phyloP scores from a whole-genome alignment of 495 filamentous ascomycete genomes.

The Hypoxylon cercidicola region DNA sequence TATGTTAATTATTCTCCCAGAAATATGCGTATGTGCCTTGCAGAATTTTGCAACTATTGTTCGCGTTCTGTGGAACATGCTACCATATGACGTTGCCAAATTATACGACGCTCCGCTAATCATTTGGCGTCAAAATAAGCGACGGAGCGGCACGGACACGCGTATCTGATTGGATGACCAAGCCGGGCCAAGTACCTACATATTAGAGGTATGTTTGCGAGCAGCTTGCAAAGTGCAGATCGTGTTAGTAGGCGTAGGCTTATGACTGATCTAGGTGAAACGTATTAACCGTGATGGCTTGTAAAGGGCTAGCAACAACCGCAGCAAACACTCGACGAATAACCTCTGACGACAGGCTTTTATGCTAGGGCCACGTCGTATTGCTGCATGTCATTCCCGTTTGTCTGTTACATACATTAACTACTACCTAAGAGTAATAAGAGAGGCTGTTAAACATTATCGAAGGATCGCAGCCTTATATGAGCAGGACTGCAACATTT shows the following conservation, averaged over 20 bases:
- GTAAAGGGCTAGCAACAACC: not conserved
- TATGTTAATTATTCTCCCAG: not conserved
- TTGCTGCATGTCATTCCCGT: slow-evolving; percentile 37
- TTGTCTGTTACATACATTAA: slow-evolving; percentile 7
- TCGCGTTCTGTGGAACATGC: not conserved
- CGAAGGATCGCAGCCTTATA: slow-evolving; percentile 13
- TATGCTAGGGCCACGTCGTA: slow-evolving; percentile 7
- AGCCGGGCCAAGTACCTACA: not conserved
- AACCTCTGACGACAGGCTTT: not conserved
- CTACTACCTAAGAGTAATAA: slow-evolving; percentile 18
- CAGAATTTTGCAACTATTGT: not conserved
- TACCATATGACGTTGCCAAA: not conserved
- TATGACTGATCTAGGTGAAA: not conserved
- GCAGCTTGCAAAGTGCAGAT: too few relatives aligned
- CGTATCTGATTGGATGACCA: not conserved
- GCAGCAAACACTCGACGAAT: not conserved
- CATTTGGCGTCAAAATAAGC: not conserved
- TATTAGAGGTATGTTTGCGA: not conserved
- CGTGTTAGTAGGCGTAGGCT: too few relatives aligned
- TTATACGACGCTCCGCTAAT: not conserved
- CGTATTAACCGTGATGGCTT: not conserved
- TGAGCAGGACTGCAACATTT: slow-evolving; percentile 8
- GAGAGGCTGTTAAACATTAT: slow-evolving; percentile 14
- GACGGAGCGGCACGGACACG: not conserved
- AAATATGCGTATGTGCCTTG: not conserved